Percentiles rank a stretch among this genome's conserved stretches.
These are phyloP conservation scores for Aspergillus phoenicis DNA, from an alignment of 2,329 filamentous ascomycete genomes.

Conservation along the genomic window DNA sequence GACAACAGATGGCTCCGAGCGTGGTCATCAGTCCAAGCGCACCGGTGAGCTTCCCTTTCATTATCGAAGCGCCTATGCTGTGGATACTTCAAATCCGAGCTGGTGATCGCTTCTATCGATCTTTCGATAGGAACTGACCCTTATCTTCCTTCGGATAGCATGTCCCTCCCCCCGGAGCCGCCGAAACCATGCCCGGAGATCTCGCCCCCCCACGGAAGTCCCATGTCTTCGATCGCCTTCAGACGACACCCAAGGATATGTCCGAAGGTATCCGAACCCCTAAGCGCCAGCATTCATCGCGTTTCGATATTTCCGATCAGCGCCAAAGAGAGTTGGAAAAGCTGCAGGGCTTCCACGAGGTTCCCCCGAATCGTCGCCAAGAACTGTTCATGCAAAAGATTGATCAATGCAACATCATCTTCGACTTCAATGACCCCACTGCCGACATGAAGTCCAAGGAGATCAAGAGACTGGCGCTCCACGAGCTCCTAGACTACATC, in stretches of 20 bases:
- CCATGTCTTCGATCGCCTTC: conserved; percentile 81
- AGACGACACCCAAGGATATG: conserved; percentile 93
- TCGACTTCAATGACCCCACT: conserved; percentile 98
- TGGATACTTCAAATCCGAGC: neutral
- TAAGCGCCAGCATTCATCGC: conserved; percentile 93
- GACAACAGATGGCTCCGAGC: conserved; percentile 71
- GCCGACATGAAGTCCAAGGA: conserved; percentile 99
- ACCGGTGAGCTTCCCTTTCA: conserved; percentile 61
- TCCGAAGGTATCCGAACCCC: conserved; percentile 93
- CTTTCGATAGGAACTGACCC: conserved; percentile 2
- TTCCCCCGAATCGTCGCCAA: conserved; percentile 89
- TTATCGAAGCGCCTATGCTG: neutral
- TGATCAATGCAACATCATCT: conserved; percentile 99
- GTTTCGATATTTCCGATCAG: conserved; percentile 96
- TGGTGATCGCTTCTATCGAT: neutral
- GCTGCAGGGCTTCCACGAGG: conserved; percentile 95
- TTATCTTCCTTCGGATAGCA: conserved; percentile 59
- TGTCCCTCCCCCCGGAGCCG: conserved; percentile 84
- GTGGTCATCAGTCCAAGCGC: conserved; percentile 94
- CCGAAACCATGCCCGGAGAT: conserved; percentile 97
- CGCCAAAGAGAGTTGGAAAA: conserved; percentile 88
- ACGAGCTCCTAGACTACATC: conserved; percentile 96
- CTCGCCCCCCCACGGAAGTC: conserved; percentile 96
- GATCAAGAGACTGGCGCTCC: conserved; percentile 93
- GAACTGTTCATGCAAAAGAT: conserved; percentile 99